phyloP scores from a whole-genome alignment of 2,329 filamentous ascomycete genomes.

The Ilyonectria robusta region DNA sequence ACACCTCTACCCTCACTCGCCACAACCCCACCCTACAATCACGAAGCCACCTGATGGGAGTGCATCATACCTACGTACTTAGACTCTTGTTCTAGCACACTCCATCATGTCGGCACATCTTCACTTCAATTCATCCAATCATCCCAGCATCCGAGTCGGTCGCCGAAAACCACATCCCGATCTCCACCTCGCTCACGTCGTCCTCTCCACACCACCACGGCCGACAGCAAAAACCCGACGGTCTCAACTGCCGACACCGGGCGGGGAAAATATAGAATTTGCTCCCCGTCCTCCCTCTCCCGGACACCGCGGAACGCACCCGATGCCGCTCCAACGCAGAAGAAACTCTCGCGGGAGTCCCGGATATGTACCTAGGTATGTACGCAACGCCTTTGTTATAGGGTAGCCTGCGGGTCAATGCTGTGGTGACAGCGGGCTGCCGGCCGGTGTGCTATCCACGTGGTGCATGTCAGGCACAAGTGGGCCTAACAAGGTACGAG shows the following conservation, averaged over 20 bases:
- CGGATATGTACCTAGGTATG: not conserved
- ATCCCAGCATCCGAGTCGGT: not conserved
- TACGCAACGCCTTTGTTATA: conserved; percentile 15
- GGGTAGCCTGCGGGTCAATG: conserved; percentile 17
- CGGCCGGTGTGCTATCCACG: conserved; percentile 35
- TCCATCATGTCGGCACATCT: not conserved
- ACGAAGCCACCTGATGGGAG: not conserved
- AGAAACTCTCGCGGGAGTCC: not conserved
- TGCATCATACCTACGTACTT: not conserved
- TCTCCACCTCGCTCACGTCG: not conserved
- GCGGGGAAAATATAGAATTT: not conserved
- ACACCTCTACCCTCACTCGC: not conserved
- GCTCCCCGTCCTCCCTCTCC: not conserved
- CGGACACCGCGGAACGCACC: not conserved
- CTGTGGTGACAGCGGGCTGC: not conserved
- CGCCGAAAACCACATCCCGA: not conserved
- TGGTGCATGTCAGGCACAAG: conserved; percentile 40
- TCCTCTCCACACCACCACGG: not conserved
- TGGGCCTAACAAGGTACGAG: conserved; percentile 25
- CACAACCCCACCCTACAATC: not conserved
- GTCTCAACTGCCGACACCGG: not conserved
- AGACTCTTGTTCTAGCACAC: not conserved
- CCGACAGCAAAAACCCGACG: not conserved
- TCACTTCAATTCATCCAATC: not conserved
- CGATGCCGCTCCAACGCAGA: not conserved